A percentile compares a stretch with the other conserved stretches of the same genome.
phyloP scores from a whole-genome alignment of 2,329 filamentous ascomycete genomes.

The Exophiala alcalophila region DNA sequence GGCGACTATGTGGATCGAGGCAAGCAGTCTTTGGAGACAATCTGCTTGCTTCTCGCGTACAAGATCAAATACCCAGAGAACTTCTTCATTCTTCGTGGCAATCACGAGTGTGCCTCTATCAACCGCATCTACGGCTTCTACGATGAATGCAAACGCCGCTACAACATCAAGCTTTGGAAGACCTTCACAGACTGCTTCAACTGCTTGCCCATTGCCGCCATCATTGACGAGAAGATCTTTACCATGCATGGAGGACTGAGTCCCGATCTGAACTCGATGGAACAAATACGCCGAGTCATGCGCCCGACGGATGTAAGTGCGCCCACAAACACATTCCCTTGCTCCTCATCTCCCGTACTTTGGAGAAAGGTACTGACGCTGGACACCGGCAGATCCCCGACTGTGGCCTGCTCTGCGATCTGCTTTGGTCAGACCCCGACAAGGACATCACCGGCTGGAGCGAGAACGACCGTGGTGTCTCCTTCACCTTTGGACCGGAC shows the following conservation, averaged over 20 bases:
- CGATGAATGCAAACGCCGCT: slow-evolving; percentile 98
- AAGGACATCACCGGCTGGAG: slow-evolving; percentile 99
- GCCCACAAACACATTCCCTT: background rate
- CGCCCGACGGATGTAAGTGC: slow-evolving; percentile 93
- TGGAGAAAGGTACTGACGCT: no score
- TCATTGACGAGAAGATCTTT: slow-evolving; percentile 99
- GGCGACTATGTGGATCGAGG: slow-evolving; percentile 98
- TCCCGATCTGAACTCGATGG: slow-evolving; percentile 98
- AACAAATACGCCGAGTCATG: slow-evolving; percentile 99
- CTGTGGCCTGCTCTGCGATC: slow-evolving; percentile 93
- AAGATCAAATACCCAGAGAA: slow-evolving; percentile 99
- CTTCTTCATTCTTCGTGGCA: slow-evolving; percentile 97
- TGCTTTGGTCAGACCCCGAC: slow-evolving; percentile 97
- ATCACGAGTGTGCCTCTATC: slow-evolving; percentile 98
- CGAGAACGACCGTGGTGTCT: slow-evolving; percentile 97
- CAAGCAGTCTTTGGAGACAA: slow-evolving; percentile 98
- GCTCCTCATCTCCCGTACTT: no score
- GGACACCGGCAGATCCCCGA: slow-evolving; percentile 76
- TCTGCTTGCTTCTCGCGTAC: slow-evolving; percentile 93
- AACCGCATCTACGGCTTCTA: slow-evolving; percentile 99
- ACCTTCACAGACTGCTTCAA: slow-evolving; percentile 99
- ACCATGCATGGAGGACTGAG: slow-evolving; percentile 98
- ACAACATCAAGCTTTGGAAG: slow-evolving; percentile 99
- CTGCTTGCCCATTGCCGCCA: slow-evolving; percentile 94
- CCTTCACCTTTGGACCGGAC: slow-evolving; percentile 96